A percentile compares a stretch with the other conserved stretches of the same genome.
phyloP scores from a whole-genome alignment of 805 yeast species.

The Zygoascus bituminiphila region DNA sequence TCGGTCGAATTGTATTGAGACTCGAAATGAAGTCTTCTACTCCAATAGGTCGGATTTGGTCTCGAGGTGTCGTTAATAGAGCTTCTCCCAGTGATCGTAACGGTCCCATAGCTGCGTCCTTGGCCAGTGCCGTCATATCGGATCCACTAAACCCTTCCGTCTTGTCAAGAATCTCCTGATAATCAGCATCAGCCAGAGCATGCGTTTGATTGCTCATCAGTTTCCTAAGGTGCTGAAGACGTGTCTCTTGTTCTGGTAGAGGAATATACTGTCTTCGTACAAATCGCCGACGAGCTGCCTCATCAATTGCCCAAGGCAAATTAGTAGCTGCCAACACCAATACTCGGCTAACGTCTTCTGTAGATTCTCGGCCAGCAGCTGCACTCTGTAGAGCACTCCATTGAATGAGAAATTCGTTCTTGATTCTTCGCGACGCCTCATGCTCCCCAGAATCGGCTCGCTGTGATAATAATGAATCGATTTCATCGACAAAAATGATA shows the following conservation, averaged over 20 bases:
- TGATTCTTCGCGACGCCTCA: constrained; percentile 82
- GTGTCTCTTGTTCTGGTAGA: constrained; percentile 78
- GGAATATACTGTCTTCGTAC: constrained; percentile 91
- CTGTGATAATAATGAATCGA: constrained; percentile 79
- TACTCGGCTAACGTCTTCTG: constrained; percentile 51
- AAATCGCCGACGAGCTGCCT: constrained; percentile 90
- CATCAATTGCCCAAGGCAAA: constrained; percentile 95
- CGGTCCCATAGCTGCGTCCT: constrained; percentile 98
- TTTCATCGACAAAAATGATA: constrained; percentile 92
- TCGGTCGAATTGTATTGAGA: constrained; percentile 72
- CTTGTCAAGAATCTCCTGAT: constrained; percentile 47
- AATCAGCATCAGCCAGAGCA: constrained; percentile 55
- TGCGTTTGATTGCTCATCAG: constrained; percentile 66
- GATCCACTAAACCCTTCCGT: constrained; percentile 89
- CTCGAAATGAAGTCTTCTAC: constrained; percentile 69
- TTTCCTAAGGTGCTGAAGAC: constrained; percentile 60
- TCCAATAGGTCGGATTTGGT: constrained; percentile 67
- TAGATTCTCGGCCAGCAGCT: constrained; percentile 61
- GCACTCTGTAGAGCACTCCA: constrained; percentile 92
- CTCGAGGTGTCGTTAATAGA: constrained; percentile 57
- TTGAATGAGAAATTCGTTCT: constrained; percentile 87
- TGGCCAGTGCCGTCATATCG: constrained; percentile 87
- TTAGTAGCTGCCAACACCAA: constrained; percentile 91
- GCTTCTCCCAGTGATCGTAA: constrained; percentile 82
- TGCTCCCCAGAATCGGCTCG: constrained; percentile 72